Base-by-base conservation (phyloP, 441 rosid species). In the Erodium texanum region DNA sequence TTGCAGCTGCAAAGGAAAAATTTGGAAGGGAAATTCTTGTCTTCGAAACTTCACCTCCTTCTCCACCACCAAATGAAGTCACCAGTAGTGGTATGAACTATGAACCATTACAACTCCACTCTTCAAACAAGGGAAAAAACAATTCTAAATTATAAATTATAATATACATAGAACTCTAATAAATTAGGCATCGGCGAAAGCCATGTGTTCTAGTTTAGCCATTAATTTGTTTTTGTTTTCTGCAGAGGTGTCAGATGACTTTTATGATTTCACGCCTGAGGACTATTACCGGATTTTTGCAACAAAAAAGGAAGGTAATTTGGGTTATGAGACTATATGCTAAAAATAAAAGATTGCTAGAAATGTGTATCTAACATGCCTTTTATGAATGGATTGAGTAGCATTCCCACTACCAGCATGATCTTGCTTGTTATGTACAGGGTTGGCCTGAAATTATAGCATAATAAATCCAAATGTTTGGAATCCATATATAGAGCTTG, bases 191-290 rank as follows among this genome's bases (percentile, higher is more conserved):
- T 67, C 36, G n/a, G 34, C 12, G 54, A 43, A 66, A 66, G 34
- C 54, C 7, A 45, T 15, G 38, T 73, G 9, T 23, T 62, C 5
- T 10, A 61, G 34, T 48, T 22, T 61, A 61, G 16, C 34, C 58
- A 7, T 62, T 68, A 70, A 70, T 24, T 73, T 56, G 61, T 52
- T 22, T 45, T 52, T 27, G 69, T 45, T n/a, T 15, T 70, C 70
- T 27, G 75, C 84, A 85, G 93, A 86, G 50, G 89, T 82, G 69
- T 69, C 92, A 3, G 98, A 93, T 79, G 98, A 86, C 58, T 89
- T 80, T 74, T 90, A 85, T 62, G 96, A 89, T 77, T 82, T 93
- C 81, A 89, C 96, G 24, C 79, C 97, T 0, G 91, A 84, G 75
- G 98, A 93, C 72, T 93, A 85, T 50, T 76, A 79, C 66, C 87